Evolutionary conservation across 2,329 filamentous ascomycete genomes (phyloP).

Genomic region (Cadophora luteo-olivacea): DNA sequence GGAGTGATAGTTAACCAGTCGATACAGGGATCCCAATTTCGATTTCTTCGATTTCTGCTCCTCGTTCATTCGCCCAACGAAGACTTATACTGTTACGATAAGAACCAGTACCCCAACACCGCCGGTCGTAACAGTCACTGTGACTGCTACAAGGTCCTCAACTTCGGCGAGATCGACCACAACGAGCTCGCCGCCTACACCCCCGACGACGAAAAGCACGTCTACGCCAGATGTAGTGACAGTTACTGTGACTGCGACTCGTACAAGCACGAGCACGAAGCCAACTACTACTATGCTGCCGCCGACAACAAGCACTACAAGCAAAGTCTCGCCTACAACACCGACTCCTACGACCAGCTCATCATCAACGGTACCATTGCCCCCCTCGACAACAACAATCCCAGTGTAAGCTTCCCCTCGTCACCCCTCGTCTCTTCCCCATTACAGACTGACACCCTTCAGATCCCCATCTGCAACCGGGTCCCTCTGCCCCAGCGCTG

Average conservation of each 20-base stretch:
- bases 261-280: neutral
- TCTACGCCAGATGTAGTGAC: neutral
- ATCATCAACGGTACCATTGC: too few relatives aligned
- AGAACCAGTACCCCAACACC: slow-evolving; percentile 8
- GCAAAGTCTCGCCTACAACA: neutral
- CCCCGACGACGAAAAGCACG: neutral
- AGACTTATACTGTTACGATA: slow-evolving; percentile 21
- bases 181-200: neutral
- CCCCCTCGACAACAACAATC: too few relatives aligned
- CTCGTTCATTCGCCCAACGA: slow-evolving; percentile 24
- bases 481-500: slow-evolving; percentile 26
- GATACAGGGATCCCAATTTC: slow-evolving; percentile 19
- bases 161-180: slow-evolving; percentile 8
- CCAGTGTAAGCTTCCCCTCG: too few relatives aligned
- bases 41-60: slow-evolving; percentile 31
- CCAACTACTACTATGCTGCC: neutral
- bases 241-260: neutral
- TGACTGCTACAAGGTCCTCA: slow-evolving; percentile 11
- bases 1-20: slow-evolving; percentile 2
- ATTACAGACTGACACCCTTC: neutral
- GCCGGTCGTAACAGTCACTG: slow-evolving; percentile 16
- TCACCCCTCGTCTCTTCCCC: neutral
- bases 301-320: neutral
- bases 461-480: slow-evolving; percentile 16
- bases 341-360: neutral